Percentiles rank a stretch among this genome's conserved stretches.
Conservation (phyloP, 2,329 filamentous ascomycete genomes). For the Venturia carpophila region DNA sequence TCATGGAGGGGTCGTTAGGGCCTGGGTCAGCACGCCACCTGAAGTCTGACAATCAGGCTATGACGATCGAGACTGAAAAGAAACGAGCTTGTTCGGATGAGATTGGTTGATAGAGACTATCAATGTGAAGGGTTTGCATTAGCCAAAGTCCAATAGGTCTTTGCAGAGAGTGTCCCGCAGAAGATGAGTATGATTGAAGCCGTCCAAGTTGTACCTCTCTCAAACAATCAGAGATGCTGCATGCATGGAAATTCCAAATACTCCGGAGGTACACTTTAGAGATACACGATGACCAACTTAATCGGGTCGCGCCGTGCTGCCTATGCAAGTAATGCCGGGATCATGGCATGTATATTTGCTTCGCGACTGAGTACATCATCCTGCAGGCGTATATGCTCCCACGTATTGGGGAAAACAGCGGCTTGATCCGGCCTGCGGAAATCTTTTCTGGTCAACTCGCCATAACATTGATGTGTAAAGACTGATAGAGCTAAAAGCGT, state of each 20-base stretch:
- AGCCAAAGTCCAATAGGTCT: neutral
- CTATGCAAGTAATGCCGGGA: neutral
- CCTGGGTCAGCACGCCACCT: neutral
- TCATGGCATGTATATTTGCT: neutral
- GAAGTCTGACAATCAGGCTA: neutral
- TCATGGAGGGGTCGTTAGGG: neutral
- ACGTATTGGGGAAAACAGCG: neutral
- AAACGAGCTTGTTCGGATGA: neutral
- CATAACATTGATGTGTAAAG: too few species aligned
- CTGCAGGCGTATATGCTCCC: neutral
- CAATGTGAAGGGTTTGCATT: neutral
- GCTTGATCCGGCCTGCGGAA: too few species aligned
- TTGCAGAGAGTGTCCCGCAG: neutral
- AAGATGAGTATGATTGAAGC: neutral
- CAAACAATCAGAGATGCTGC: neutral
- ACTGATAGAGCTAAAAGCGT: too few species aligned
- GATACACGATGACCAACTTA: neutral
- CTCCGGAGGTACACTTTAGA: neutral
- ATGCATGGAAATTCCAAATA: conserved; percentile 3
- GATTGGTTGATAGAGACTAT: neutral
- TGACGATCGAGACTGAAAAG: neutral
- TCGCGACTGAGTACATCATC: neutral
- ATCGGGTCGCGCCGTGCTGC: neutral
- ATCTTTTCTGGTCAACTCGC: too few species aligned
- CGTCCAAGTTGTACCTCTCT: neutral